These are phyloP conservation scores for Pseudopithomyces chartarum DNA, from an alignment of 2,329 filamentous ascomycete genomes.

Conservation along the genomic window DNA sequence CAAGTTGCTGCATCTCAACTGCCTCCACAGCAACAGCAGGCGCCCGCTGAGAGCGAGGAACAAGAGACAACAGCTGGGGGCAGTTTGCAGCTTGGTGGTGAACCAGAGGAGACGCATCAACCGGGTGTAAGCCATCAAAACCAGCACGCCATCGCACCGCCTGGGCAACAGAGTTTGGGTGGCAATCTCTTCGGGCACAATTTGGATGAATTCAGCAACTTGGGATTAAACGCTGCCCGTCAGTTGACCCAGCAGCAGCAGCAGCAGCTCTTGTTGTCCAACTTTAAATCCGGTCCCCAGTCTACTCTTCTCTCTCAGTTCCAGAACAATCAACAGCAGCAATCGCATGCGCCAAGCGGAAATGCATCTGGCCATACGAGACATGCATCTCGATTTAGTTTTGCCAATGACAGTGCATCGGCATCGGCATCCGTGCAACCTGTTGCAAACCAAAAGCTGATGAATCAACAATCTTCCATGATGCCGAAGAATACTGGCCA, in stretches of 20 bases:
- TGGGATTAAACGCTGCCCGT: conserved; percentile 66
- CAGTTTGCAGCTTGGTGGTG: conserved; percentile 87
- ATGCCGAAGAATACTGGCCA: conserved; percentile 63
- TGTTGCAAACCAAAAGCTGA: conserved; percentile 76
- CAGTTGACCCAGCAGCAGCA: conserved; percentile 81
- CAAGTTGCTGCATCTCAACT: conserved; percentile 45
- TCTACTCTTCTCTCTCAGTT: conserved; percentile 57
- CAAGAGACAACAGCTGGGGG: conserved; percentile 70
- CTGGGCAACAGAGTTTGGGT: conserved; percentile 69
- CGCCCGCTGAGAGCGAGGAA: conserved; percentile 64
- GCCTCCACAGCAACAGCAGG: conserved; percentile 42
- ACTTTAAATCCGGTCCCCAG: conserved; percentile 57
- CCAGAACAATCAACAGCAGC: conserved; percentile 53
- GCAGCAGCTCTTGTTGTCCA: conserved; percentile 68
- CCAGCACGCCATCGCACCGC: conserved; percentile 72
- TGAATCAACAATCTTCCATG: conserved; percentile 87
- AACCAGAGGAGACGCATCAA: conserved; percentile 80
- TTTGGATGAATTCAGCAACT: conserved; percentile 44
- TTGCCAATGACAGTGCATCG: conserved; percentile 73
- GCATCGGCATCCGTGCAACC: conserved; percentile 71
- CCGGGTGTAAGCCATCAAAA: conserved; percentile 63
- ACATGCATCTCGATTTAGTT: conserved; percentile 86
- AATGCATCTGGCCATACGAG: conserved; percentile 73
- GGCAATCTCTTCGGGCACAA: conserved; percentile 42
- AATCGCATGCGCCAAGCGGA: conserved; percentile 57